These are phyloP conservation scores for Starmerella etchellsii DNA, from an alignment of 805 yeast genomes.

Conservation along the genomic window DNA sequence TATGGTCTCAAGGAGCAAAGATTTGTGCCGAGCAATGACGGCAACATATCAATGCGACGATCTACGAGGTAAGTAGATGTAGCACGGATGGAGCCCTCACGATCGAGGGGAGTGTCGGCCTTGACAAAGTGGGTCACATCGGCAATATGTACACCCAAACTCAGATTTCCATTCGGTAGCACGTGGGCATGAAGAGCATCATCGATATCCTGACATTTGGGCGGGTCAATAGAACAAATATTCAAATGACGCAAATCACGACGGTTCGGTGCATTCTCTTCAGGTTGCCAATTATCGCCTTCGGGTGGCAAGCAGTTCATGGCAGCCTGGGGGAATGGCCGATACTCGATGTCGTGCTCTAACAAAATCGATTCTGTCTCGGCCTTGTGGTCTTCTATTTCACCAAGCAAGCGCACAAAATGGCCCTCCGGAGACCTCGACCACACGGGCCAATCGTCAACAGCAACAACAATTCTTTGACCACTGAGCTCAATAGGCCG, in stretches of 20 bases:
- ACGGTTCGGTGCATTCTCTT: slow-evolving; percentile 44
- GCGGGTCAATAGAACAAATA: slow-evolving; percentile 95
- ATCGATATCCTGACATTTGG: slow-evolving; percentile 96
- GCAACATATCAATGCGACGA: slow-evolving; percentile 97
- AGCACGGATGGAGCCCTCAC: slow-evolving; percentile 94
- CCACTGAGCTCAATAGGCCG: slow-evolving; percentile 73
- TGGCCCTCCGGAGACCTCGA: slow-evolving; percentile 90
- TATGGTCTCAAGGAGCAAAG: slow-evolving; percentile 88
- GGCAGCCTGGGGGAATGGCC: slow-evolving; percentile 89
- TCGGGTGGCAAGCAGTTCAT: slow-evolving; percentile 84
- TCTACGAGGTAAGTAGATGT: slow-evolving; percentile 95
- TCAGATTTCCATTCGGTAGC: slow-evolving; percentile 85
- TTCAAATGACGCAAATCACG: slow-evolving; percentile 76
- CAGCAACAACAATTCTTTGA: slow-evolving; percentile 79
- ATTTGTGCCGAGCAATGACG: slow-evolving; percentile 87
- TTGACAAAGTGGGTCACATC: slow-evolving; percentile 97
- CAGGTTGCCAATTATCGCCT: slow-evolving; percentile 76
- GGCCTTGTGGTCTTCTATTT: slow-evolving; percentile 80
- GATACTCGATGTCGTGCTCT: slow-evolving; percentile 92
- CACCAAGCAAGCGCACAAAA: slow-evolving; percentile 80
- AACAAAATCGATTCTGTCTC: slow-evolving; percentile 89
- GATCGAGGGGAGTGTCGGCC: slow-evolving; percentile 80
- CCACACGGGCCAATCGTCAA: slow-evolving; percentile 81
- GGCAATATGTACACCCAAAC: slow-evolving; percentile 98
- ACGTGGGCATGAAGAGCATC: slow-evolving; percentile 84